phyloP scores from a whole-genome alignment of 1,284 basidiomycete genomes.

The Cystobasidium slooffiae region DNA sequence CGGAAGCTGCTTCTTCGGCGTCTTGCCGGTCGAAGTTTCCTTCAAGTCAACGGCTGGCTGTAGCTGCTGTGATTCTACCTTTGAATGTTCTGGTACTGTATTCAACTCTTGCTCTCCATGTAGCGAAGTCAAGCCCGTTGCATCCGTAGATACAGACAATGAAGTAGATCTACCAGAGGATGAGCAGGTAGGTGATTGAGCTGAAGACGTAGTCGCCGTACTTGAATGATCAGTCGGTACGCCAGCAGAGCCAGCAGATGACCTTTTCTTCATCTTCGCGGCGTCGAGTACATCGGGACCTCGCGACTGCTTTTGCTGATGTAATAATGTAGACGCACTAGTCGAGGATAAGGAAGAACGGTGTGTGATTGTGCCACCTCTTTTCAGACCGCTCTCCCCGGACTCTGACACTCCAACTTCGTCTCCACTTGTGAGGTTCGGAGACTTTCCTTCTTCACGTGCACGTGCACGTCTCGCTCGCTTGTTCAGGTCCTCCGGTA shows the following conservation, averaged over 20 bases:
- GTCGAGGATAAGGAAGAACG: background rate
- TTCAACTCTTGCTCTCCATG: background rate
- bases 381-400: background rate
- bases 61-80: background rate
- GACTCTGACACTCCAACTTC: background rate
- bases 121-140: conserved; percentile 7
- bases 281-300: no score
- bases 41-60: background rate
- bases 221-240: background rate
- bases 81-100: background rate
- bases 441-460: no score
- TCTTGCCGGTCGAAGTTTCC: background rate
- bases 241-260: no score
- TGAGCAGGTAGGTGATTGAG: conserved; percentile 13
- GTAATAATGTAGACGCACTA: no score
- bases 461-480: no score
- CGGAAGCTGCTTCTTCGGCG: background rate
- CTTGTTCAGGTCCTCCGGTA: no score
- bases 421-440: no score
- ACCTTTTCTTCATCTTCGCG: no score
- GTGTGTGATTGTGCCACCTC: background rate
- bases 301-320: no score
- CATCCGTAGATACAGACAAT: conserved; percentile 29
- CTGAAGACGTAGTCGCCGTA: background rate
- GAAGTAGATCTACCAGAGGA: conserved; percentile 26